Conservation (phyloP, 2,329 filamentous ascomycete genomes). For the Allantophomopsis cytisporea region DNA sequence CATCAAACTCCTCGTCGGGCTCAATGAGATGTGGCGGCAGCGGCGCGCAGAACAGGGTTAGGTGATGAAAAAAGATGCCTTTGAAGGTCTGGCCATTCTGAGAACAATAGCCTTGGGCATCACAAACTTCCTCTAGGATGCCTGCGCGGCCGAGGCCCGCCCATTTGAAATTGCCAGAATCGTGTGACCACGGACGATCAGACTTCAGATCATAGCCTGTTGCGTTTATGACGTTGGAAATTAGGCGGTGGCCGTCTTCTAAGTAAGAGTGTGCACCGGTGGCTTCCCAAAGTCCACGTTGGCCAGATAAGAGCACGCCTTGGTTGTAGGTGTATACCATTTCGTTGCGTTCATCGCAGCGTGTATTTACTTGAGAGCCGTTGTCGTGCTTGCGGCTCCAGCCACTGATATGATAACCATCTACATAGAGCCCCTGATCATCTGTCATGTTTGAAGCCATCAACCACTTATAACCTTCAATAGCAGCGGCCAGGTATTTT, state of each 20-base stretch:
- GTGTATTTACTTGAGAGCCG: slow-evolving; percentile 46
- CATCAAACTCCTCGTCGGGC: slow-evolving; percentile 14
- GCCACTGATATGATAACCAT: slow-evolving; percentile 76
- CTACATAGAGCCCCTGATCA: slow-evolving; percentile 57
- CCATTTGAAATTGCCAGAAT: slow-evolving; percentile 34
- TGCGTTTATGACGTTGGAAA: slow-evolving; percentile 60
- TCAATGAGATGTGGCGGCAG: slow-evolving; percentile 26
- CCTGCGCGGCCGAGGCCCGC: slow-evolving; percentile 65
- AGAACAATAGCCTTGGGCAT: slow-evolving; percentile 59
- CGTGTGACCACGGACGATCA: slow-evolving; percentile 26
- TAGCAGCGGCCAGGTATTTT: slow-evolving; percentile 57
- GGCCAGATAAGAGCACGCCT: slow-evolving; percentile 73
- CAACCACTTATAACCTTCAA: slow-evolving; percentile 74
- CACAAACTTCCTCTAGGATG: slow-evolving; percentile 74
- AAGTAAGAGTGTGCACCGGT: slow-evolving; percentile 63
- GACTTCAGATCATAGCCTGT: slow-evolving; percentile 57
- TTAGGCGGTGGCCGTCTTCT: slow-evolving; percentile 64
- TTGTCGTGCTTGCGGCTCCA: slow-evolving; percentile 32
- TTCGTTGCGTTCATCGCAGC: slow-evolving; percentile 70
- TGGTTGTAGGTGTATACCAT: slow-evolving; percentile 97
- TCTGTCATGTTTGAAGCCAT: slow-evolving; percentile 71
- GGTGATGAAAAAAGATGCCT: slow-evolving; percentile 86
- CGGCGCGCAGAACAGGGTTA: slow-evolving; percentile 63
- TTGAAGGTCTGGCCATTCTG: slow-evolving; percentile 89
- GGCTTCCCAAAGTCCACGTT: slow-evolving; percentile 66